Conservation (phyloP, 768 basidiomycete species). For the Kwoniella sp. region DNA sequence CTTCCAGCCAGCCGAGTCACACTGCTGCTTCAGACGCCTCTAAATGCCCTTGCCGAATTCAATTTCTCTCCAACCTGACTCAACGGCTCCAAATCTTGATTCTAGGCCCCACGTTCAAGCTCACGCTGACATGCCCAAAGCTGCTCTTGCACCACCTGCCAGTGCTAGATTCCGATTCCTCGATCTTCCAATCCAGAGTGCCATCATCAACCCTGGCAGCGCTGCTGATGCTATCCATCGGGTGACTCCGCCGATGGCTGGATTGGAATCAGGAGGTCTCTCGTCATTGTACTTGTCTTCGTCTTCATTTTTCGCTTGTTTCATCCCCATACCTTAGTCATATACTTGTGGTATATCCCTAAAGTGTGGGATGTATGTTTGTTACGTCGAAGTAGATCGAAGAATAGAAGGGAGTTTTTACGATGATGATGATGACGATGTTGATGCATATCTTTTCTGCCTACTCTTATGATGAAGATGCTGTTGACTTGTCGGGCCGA, state of each 20-base stretch:
- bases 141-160: conserved; percentile 19
- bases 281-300: background rate
- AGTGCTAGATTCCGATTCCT: conserved; percentile 14
- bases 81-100: background rate
- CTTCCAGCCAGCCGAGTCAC: too few species aligned
- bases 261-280: background rate
- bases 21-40: too few species aligned
- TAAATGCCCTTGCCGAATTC: too few species aligned
- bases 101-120: background rate
- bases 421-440: conserved; percentile 1
- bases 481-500: background rate
- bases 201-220: background rate
- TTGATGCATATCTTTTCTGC: conserved; percentile 1
- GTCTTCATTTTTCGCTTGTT: conserved; percentile 13
- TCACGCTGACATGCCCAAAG: background rate
- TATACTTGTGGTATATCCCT: background rate
- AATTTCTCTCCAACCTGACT: background rate
- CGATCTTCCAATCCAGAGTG: background rate
- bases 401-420: conserved; percentile 3
- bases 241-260: background rate
- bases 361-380: background rate
- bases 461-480: background rate
- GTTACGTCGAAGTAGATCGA: background rate
- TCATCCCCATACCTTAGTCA: conserved; percentile 5
- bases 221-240: background rate